phyloP scores from a whole-genome alignment of 495 filamentous ascomycete species.

The Sporormia fimetaria region DNA sequence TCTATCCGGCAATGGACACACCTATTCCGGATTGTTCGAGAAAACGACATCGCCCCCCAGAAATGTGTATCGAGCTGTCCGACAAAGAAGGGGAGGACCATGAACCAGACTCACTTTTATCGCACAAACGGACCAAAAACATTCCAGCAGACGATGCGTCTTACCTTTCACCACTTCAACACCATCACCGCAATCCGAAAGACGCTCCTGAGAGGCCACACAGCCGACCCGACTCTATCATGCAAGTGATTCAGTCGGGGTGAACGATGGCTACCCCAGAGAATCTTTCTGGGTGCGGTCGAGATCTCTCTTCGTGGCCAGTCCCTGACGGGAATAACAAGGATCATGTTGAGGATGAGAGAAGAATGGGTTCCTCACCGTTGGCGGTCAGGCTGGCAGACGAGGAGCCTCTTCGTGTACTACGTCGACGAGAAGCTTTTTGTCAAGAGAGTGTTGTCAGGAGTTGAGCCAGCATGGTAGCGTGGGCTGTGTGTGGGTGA shows the following conservation, averaged over 20 bases:
- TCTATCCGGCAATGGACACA: neutral
- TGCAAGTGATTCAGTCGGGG: too few species aligned
- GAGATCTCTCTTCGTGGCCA: too few species aligned
- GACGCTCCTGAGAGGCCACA: too few species aligned
- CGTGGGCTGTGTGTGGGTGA: too few species aligned
- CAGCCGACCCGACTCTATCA: too few species aligned
- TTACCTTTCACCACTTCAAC: neutral
- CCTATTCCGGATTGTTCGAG: neutral
- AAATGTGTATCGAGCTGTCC: too few species aligned
- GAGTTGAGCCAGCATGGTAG: neutral
- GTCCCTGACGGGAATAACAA: too few species aligned
- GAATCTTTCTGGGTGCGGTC: too few species aligned
- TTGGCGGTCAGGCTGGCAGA: conserved; percentile 1
- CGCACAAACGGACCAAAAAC: conserved; percentile 2
- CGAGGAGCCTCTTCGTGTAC: conserved; percentile 1
- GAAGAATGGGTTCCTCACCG: neutral
- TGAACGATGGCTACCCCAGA: too few species aligned
- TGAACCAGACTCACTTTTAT: neutral
- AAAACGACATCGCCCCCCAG: too few species aligned
- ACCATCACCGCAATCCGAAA: neutral
- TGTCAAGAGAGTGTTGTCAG: neutral
- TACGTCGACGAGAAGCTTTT: conserved; percentile 4
- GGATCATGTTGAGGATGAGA: conserved; percentile 2
- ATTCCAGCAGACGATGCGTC: neutral
- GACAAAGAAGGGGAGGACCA: neutral